Evolutionary conservation across 768 basidiomycete species (phyloP), one percentile per base, ranked within the genome.

Genomic region (Gautieria morchelliformis): DNA sequence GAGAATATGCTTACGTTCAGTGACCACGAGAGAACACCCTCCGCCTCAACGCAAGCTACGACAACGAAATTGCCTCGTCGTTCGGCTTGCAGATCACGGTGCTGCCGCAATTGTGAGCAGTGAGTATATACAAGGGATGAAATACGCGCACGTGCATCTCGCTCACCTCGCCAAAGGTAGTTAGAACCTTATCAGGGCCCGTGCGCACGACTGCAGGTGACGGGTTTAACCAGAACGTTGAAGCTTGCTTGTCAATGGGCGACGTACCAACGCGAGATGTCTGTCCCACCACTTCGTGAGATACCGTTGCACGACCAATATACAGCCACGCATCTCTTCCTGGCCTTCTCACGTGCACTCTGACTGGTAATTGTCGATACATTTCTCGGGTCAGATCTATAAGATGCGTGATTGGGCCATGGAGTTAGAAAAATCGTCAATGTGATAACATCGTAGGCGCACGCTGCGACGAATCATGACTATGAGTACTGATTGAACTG

Each of bases 41-140:
- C 44, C 41, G 75, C 67, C 58, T 91, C 87, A 20, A 92, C 82
- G 56, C 85, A 86, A 44, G 86, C 84, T 54, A 92, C 79, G 27
- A 92, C 87, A 20, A 92, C 84, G 65, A 92, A 92, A 67, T 90
- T 91, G 53, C 89, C 89, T 61, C 89, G 80, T 70, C 87, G 88
- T 70, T 92, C 89, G 17, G 88, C 89, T 72, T 90, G 87, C 39
- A 91, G 70, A 66, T 90, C 84, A 58, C 80, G 81, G 22, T 74
- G 66, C 85, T 87, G 57, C 20, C 37, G 46, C 7, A 51, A 30
- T 58, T 11, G n/a, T 24, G 27, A 33, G 41, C 6, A n/a, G 40
- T 55, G 30, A 41, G 30, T 5, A 24, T 20, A 6, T 48, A 20
- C 1, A 17, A 2, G 11, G 22, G 37, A 4, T 32, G 37, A 39